Base-by-base conservation (phyloP, 2,329 filamentous ascomycete genomes). In the Lasiodiplodia sp. region DNA sequence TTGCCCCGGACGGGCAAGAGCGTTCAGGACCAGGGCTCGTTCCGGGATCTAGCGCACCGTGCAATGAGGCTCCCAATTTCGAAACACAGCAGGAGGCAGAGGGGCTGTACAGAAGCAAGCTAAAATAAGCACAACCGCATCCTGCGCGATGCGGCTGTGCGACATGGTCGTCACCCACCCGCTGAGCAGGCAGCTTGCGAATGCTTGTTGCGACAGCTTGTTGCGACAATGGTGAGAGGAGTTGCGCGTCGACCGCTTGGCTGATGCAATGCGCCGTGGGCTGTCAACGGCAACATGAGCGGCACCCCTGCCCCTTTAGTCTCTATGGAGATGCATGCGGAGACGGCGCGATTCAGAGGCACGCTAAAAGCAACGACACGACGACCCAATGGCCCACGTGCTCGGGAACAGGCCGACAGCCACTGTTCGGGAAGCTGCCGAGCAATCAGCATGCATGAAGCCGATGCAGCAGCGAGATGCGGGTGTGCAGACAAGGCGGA, bases 281-380 rank as follows among this genome's bases (percentile, higher is more conserved):
- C 18, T 25, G 14, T 14, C 18, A 28, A 23, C 5, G 56, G 56
- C 25, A 21, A 23, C 40, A 25, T 18, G 21, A 23, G 37, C 21
- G 21, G n/a, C 38, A 60, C 37, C 56, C 56, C 56, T 63, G 58
- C 58, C 58, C 58, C 58, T 51, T 63, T 37, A 12, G 44, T 40
- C 58, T 44, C 21, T 18, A 16, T 21, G 25, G 25, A 10, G 25
- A 28, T 12, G 44, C 18, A 18, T 60, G 56, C 56, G 56, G 56
- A 60, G 56, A 60, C 56, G 31, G 56, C 38, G 18, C 56, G 56
- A 60, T 18, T 60, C 58, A 37, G 25, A 21, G 40, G 38, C 60
- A 34, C 47, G 60, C 60, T 52, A 52, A 52, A 52, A 64, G 60
- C n/a, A 31, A 64, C 44, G 60, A 52, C 58, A 38, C 16, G 57